Conservation (phyloP, 2,329 filamentous ascomycete genomes). For the Colletotrichum tofieldiae region DNA sequence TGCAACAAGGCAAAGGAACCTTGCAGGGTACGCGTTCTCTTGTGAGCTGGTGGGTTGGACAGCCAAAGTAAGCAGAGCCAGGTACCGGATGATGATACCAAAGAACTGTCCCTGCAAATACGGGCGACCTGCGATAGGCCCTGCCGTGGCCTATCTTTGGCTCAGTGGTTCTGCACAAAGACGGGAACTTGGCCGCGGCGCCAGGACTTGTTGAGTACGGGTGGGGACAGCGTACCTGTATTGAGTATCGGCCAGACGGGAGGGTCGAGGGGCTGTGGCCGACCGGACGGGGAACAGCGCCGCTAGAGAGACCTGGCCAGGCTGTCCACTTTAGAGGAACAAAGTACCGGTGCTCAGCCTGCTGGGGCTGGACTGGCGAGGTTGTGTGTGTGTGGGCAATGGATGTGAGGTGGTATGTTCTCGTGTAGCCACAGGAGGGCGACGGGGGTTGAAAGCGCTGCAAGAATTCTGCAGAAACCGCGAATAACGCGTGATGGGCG, state of each 20-base stretch:
- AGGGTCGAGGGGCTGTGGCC: slow-evolving; percentile 38
- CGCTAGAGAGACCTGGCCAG: slow-evolving; percentile 26
- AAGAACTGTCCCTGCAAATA: background rate
- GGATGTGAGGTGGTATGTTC: background rate
- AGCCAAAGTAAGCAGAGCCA: background rate
- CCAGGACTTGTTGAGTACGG: slow-evolving; percentile 34
- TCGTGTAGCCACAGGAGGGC: background rate
- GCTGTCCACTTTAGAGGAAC: slow-evolving; percentile 25
- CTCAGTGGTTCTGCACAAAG: background rate
- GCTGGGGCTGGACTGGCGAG: slow-evolving; percentile 10
- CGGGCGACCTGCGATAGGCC: background rate
- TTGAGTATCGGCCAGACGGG: slow-evolving; percentile 6
- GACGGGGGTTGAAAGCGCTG: background rate
- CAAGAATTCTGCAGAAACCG: background rate
- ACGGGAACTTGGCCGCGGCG: slow-evolving; percentile 29
- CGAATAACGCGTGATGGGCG: slow-evolving; percentile 6
- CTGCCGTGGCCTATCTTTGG: background rate
- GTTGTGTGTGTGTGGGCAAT: background rate
- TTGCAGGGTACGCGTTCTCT: background rate
- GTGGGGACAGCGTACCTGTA: slow-evolving; percentile 20
- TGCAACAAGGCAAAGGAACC: background rate
- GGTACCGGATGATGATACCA: background rate
- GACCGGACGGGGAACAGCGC: slow-evolving; percentile 20
- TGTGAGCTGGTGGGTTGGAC: background rate
- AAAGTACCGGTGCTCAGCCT: slow-evolving; percentile 20